Evolutionary conservation across 106 monocot genomes (phyloP), one percentile per base, ranked within the genome.

Genomic region (Posidonia australis): DNA sequence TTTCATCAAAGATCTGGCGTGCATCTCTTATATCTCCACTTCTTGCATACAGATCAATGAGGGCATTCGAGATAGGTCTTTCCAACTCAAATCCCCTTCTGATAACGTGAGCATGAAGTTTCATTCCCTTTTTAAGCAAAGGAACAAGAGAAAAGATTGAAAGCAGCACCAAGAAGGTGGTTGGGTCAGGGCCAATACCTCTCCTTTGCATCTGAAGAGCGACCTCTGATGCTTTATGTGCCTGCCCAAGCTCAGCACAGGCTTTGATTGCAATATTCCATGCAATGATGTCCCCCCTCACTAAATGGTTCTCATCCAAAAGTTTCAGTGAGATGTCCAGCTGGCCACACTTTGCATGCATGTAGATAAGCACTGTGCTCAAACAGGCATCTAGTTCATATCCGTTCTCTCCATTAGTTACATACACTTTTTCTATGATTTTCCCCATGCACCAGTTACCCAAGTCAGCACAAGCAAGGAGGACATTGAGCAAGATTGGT

Each of bases 241-340:
- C 27, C 12, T 77, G 17, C 56, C 77, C 74, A 0, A 63, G 52
- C 72, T 84, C 81, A 19, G 51, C 46, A 62, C 78, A 81, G 0
- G 81, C 91, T 62, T 77, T 91, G 14, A 86, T 77, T 25, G 72
- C 54, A 41, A 79, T 77, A 69, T 92, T 92, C 91, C 86, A 87
- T 26, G 81, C 79, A 75, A 92, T 49, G 13, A 77, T 72, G 64
- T 92, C 81, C 1, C 30, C 19, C 66, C 61, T 70, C 19, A 81
- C 74, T 54, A 49, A 24, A 27, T 13, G 18, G 71, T 54, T 17
- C 46, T 65, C 53, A 55, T 77, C 25, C 51, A 86, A 65, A 66
- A 75, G 62, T 41, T 74, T 20, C 10, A 78, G 26, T 24, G 84
- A 65, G 6, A 66, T 67, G 19, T 70, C 81, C n/a, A 84, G 27